These are phyloP conservation scores for Saccharomycopsis capsularis DNA, from an alignment of 805 yeast genomes.

Conservation along the genomic window DNA sequence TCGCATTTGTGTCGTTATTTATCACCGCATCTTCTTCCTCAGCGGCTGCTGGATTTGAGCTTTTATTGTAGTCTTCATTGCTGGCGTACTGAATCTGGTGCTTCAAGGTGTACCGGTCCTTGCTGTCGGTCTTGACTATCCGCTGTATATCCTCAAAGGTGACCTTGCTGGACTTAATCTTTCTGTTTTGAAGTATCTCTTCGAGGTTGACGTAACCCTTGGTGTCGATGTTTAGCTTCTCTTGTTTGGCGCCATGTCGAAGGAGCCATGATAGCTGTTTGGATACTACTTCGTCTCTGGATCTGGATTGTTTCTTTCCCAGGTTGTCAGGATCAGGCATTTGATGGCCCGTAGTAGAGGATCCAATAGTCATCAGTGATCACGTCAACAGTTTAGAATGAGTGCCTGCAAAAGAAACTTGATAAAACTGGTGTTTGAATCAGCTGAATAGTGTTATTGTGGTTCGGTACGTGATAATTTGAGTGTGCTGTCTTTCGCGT, in stretches of 20 bases:
- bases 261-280: slow-evolving; percentile 69
- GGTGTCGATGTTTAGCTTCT: slow-evolving; percentile 53
- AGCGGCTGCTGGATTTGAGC: not conserved
- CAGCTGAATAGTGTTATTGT: no score
- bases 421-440: no score
- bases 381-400: no score
- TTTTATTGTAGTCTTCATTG: not conserved
- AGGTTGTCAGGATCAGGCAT: not conserved
- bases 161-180: slow-evolving; percentile 49
- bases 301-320: slow-evolving; percentile 22
- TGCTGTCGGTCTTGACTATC: slow-evolving; percentile 60
- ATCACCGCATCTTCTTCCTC: slow-evolving; percentile 25
- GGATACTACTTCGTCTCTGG: slow-evolving; percentile 53
- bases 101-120: slow-evolving; percentile 58
- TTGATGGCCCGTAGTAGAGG: no score
- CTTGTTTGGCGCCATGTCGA: slow-evolving; percentile 79
- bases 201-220: slow-evolving; percentile 59
- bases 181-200: slow-evolving; percentile 48
- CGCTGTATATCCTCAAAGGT: slow-evolving; percentile 50
- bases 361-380: no score
- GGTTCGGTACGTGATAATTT: no score
- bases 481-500: no score
- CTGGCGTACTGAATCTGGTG: not conserved
- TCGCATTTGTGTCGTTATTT: slow-evolving; percentile 4
- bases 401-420: no score